Percentiles rank a stretch among this genome's conserved stretches.
phyloP scores from a whole-genome alignment of 2,329 filamentous ascomycete species.

The Helminthosporium solani region DNA sequence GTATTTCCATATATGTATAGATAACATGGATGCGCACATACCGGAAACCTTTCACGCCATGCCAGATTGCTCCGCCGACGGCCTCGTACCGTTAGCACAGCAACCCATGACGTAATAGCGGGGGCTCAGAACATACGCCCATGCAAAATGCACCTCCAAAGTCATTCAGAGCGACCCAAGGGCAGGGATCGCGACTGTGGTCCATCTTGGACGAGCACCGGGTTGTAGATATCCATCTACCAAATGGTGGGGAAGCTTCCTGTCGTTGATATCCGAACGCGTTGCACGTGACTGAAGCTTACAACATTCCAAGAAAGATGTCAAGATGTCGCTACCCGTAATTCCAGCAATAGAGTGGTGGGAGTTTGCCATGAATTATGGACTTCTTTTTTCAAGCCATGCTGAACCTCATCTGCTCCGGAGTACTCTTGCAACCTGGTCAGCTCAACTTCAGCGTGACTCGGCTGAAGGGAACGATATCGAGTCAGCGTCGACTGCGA shows the following conservation, averaged over 20 bases:
- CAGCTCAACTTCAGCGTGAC: no score
- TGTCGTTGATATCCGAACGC: slow-evolving; percentile 4
- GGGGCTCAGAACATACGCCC: slow-evolving; percentile 67
- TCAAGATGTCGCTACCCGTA: no score
- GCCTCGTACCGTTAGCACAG: slow-evolving; percentile 21
- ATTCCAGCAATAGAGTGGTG: no score
- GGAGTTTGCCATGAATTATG: no score
- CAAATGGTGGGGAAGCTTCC: slow-evolving; percentile 7
- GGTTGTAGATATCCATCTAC: neutral
- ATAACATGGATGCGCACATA: slow-evolving; percentile 1
- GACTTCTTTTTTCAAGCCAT: no score
- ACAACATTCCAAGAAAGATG: no score
- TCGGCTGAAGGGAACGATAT: no score
- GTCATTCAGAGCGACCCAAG: slow-evolving; percentile 91
- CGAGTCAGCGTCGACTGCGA: no score
- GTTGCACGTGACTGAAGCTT: neutral
- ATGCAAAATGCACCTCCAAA: slow-evolving; percentile 95
- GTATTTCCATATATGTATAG: neutral
- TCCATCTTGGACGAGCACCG: slow-evolving; percentile 60
- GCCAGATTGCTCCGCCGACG: slow-evolving; percentile 66
- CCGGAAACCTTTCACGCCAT: slow-evolving; percentile 77
- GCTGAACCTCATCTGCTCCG: no score
- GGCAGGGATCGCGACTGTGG: slow-evolving; percentile 91
- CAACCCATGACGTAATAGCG: slow-evolving; percentile 11
- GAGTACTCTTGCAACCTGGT: no score